Conservation (phyloP, 192 early-diverging fungal genomes). For the Coemansia sp. region DNA sequence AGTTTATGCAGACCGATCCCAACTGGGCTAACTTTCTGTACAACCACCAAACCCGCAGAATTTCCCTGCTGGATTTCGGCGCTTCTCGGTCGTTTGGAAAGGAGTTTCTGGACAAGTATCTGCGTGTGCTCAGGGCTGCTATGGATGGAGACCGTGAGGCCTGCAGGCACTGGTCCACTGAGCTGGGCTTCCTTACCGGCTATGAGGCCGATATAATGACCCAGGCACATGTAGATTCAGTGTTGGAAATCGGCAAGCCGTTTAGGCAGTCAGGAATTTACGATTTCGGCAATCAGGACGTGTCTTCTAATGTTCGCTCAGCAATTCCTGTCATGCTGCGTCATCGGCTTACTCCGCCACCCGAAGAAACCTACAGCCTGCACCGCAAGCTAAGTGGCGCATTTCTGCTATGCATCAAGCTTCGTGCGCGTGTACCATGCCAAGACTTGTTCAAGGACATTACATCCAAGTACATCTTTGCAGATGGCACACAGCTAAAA, state of each 20-base stretch:
- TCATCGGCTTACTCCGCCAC: slow-evolving; percentile 91
- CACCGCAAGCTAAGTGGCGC: slow-evolving; percentile 93
- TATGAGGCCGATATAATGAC: slow-evolving; percentile 85
- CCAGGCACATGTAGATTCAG: slow-evolving; percentile 83
- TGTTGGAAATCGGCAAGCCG: slow-evolving; percentile 83
- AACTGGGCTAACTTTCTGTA: slow-evolving; percentile 99
- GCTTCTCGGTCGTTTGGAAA: slow-evolving; percentile 78
- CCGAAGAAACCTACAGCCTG: slow-evolving; percentile 96
- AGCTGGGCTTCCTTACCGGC: slow-evolving; percentile 91
- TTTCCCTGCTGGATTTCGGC: slow-evolving; percentile 93
- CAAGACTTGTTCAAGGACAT: slow-evolving; percentile 41
- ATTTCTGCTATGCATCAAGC: slow-evolving; percentile 84
- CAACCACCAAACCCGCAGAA: slow-evolving; percentile 61
- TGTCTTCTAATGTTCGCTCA: slow-evolving; percentile 77
- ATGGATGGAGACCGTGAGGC: slow-evolving; percentile 69
- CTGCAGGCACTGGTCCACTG: slow-evolving; percentile 69
- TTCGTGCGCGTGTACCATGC: slow-evolving; percentile 61
- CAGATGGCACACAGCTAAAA: slow-evolving; percentile 22
- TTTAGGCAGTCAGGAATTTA: slow-evolving; percentile 63
- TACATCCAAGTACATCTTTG: slow-evolving; percentile 36
- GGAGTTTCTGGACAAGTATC: slow-evolving; percentile 74
- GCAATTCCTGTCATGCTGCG: slow-evolving; percentile 94
- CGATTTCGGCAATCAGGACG: slow-evolving; percentile 81
- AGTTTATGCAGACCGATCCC: slow-evolving; percentile 99
- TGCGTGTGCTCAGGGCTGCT: slow-evolving; percentile 71